Conservation (phyloP, 2,329 filamentous ascomycete species). For the Alternaria incomplexa region DNA sequence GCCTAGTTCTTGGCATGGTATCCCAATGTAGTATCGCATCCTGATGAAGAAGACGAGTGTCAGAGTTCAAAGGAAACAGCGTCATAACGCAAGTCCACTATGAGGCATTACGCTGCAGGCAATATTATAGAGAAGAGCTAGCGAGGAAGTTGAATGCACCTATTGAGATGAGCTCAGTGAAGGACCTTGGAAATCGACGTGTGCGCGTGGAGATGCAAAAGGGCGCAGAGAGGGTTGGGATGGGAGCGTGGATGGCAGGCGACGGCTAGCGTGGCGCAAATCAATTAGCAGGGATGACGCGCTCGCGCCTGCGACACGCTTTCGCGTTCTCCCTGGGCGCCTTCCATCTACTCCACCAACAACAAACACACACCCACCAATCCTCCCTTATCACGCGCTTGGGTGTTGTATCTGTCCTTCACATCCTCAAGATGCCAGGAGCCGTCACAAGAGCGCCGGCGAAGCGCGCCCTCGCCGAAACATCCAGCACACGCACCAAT, state of each 20-base stretch:
- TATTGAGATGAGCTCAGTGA: neutral
- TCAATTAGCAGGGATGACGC: slow-evolving; percentile 38
- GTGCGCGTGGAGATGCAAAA: neutral
- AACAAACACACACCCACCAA: slow-evolving; percentile 16
- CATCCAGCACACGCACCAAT: slow-evolving; percentile 53
- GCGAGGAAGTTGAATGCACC: neutral
- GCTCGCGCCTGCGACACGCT: slow-evolving; percentile 34
- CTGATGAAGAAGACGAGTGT: neutral
- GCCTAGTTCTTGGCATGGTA: neutral
- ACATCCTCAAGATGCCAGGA: slow-evolving; percentile 37
- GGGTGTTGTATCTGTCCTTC: neutral
- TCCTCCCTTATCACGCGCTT: neutral
- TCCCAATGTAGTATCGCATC: neutral
- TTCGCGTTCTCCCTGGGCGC: slow-evolving; percentile 30
- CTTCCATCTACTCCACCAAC: slow-evolving; percentile 25
- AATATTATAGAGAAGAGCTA: neutral
- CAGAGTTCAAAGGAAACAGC: neutral
- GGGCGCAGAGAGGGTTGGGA: neutral
- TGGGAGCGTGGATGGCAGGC: neutral
- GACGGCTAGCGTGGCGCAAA: slow-evolving; percentile 16
- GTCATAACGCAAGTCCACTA: neutral
- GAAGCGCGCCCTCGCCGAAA: slow-evolving; percentile 57
- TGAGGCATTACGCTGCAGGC: neutral
- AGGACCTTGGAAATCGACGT: neutral
- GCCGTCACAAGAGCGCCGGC: slow-evolving; percentile 45